Percentiles rank a stretch among this genome's conserved stretches.
Evolutionary conservation across 2,329 filamentous ascomycete species (phyloP).

Genomic region (Ramichloridium luteum): DNA sequence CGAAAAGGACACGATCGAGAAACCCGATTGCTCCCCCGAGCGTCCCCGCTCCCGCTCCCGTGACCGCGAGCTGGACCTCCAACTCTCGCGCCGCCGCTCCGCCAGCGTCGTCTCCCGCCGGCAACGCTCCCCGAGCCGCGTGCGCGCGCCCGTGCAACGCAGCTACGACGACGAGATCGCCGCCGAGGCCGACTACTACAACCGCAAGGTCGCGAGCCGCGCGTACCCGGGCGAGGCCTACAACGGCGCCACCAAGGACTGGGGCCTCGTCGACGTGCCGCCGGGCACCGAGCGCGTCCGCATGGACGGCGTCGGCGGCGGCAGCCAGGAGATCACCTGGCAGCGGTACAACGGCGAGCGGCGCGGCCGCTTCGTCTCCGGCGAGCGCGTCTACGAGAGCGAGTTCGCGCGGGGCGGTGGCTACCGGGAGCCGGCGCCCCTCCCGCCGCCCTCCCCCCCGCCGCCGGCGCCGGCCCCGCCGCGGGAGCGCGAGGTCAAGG

Average conservation of each 20-base stretch:
- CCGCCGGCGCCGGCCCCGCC: conserved; percentile 11
- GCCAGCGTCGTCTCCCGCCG: conserved; percentile 21
- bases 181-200: conserved; percentile 48
- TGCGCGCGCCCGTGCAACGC: conserved; percentile 29
- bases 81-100: conserved; percentile 13
- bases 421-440: conserved; percentile 7
- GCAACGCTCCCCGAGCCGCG: conserved; percentile 25
- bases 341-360: conserved; percentile 67
- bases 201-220: conserved; percentile 56
- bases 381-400: conserved; percentile 42
- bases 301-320: conserved; percentile 68
- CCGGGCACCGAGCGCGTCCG: conserved; percentile 71
- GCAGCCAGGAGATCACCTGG: conserved; percentile 65
- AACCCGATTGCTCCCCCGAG: conserved; percentile 19
- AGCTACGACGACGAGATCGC: conserved; percentile 41
- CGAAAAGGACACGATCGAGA: conserved; percentile 41
- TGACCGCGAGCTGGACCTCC: too few relatives aligned
- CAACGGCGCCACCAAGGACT: conserved; percentile 61
- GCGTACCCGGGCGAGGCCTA: conserved; percentile 61
- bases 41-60: too few relatives aligned
- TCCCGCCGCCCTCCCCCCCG: conserved; percentile 14
- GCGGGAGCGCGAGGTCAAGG: conserved; percentile 34
- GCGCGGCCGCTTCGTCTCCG: conserved; percentile 60
- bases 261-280: conserved; percentile 73
- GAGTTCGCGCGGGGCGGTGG: conserved; percentile 31